phyloP scores from a whole-genome alignment of 75 land plant genomes.

The Pseudotsuga menziesii region DNA sequence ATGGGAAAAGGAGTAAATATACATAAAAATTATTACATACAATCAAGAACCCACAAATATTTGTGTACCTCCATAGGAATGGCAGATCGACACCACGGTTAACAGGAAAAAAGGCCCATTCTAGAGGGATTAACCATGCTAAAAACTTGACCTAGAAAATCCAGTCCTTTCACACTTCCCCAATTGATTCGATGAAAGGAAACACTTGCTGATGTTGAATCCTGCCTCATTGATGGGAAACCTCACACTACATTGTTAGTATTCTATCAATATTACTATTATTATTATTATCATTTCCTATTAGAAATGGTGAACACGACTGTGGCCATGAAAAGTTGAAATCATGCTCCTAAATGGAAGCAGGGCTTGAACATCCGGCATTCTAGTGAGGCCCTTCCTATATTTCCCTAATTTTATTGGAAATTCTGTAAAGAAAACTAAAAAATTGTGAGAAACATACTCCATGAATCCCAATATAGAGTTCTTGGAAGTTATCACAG shows the following conservation, averaged over 20 bases:
- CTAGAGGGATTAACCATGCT: conserved; percentile 78
- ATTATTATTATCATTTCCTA: background rate
- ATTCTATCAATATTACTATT: background rate
- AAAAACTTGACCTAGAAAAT: conserved; percentile 85
- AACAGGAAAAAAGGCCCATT: conserved; percentile 69
- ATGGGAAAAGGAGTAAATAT: no score
- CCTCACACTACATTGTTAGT: background rate
- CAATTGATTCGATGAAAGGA: conserved; percentile 23
- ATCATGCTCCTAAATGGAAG: background rate
- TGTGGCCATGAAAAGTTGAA: background rate
- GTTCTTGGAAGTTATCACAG: background rate
- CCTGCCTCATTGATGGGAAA: background rate
- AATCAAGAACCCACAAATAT: background rate
- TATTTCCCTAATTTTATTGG: background rate
- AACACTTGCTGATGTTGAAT: conserved; percentile 1
- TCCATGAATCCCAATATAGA: background rate
- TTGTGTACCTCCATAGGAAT: conserved; percentile 16
- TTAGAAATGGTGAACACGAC: background rate
- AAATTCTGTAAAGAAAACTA: background rate
- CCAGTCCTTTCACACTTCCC: conserved; percentile 45
- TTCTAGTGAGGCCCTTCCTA: background rate
- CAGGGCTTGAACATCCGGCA: background rate
- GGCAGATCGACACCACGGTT: conserved; percentile 43
- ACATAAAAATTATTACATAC: no score
- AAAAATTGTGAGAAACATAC: background rate